These are phyloP conservation scores for Aspergillus sp. DNA, from an alignment of 2,329 filamentous ascomycete species.

Conservation along the genomic window DNA sequence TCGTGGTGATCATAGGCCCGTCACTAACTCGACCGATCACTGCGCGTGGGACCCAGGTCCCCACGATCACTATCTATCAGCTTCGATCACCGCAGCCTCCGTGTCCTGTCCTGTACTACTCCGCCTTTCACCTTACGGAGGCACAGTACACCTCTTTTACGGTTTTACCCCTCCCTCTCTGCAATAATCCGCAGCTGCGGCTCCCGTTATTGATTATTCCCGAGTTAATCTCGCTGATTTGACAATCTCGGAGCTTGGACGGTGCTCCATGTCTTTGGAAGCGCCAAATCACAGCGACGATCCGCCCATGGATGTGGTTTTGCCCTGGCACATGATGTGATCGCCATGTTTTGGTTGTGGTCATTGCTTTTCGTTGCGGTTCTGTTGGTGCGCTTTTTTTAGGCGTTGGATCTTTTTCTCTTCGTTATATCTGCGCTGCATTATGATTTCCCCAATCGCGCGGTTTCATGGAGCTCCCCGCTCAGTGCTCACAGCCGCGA, in stretches of 20 bases:
- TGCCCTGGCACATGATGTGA: background rate
- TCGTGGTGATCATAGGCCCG: slow-evolving; percentile 15
- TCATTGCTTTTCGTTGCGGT: background rate
- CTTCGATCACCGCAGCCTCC: background rate
- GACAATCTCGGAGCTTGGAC: background rate
- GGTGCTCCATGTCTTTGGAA: background rate
- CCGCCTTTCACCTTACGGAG: background rate
- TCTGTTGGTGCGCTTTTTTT: background rate
- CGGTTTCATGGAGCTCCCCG: background rate
- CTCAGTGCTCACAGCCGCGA: background rate
- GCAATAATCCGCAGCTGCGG: background rate
- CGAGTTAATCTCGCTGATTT: background rate
- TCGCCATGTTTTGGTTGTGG: background rate
- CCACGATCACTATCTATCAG: slow-evolving; percentile 1
- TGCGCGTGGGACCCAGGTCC: slow-evolving; percentile 7
- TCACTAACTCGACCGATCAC: slow-evolving; percentile 9
- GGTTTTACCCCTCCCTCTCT: background rate
- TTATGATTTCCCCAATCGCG: background rate
- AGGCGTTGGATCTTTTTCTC: background rate
- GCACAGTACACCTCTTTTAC: background rate
- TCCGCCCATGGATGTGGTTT: background rate
- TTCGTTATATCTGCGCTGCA: background rate
- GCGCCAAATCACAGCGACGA: slow-evolving; percentile 2
- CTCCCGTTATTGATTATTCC: background rate
- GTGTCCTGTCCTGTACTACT: background rate